phyloP scores from a whole-genome alignment of 2,329 filamentous ascomycete genomes.

The Aspergillus floridensis region DNA sequence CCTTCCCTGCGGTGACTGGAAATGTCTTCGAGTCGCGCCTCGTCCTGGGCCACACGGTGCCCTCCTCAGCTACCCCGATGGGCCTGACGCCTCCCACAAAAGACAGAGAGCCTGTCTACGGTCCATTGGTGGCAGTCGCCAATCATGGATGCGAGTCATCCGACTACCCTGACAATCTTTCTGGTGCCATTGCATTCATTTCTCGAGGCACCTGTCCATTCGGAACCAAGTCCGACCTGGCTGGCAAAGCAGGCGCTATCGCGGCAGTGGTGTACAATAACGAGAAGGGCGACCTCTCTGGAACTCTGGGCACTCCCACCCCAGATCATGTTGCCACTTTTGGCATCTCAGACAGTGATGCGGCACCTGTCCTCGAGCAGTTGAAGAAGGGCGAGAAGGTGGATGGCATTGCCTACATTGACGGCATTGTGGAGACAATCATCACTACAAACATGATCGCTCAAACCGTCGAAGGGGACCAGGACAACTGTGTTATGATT shows the following conservation, averaged over 20 bases:
- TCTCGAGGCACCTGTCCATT: slow-evolving; percentile 68
- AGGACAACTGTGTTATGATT: slow-evolving; percentile 57
- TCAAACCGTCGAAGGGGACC: slow-evolving; percentile 56
- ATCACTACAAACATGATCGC: slow-evolving; percentile 59
- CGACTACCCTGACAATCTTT: slow-evolving; percentile 60
- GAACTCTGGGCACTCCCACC: slow-evolving; percentile 63
- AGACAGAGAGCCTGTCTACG: slow-evolving; percentile 45
- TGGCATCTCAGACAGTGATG: slow-evolving; percentile 62
- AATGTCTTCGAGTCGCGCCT: slow-evolving; percentile 60
- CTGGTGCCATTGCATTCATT: slow-evolving; percentile 68
- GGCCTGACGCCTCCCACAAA: slow-evolving; percentile 56
- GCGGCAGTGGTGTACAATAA: slow-evolving; percentile 75
- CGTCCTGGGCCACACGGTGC: slow-evolving; percentile 55
- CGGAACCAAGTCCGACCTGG: slow-evolving; percentile 66
- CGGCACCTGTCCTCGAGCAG: slow-evolving; percentile 54
- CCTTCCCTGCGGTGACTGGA: slow-evolving; percentile 60
- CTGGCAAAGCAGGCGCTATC: slow-evolving; percentile 68
- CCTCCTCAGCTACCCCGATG: slow-evolving; percentile 58
- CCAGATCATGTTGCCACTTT: slow-evolving; percentile 61
- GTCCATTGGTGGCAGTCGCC: slow-evolving; percentile 47
- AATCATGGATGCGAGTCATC: slow-evolving; percentile 62
- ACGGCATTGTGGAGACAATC: slow-evolving; percentile 46
- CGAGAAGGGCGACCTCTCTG: slow-evolving; percentile 59
- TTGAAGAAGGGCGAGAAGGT: slow-evolving; percentile 49
- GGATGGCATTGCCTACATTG: slow-evolving; percentile 41